These are phyloP conservation scores for Endocalyx cinctus DNA, from an alignment of 2,329 filamentous ascomycete genomes.

Conservation along the genomic window DNA sequence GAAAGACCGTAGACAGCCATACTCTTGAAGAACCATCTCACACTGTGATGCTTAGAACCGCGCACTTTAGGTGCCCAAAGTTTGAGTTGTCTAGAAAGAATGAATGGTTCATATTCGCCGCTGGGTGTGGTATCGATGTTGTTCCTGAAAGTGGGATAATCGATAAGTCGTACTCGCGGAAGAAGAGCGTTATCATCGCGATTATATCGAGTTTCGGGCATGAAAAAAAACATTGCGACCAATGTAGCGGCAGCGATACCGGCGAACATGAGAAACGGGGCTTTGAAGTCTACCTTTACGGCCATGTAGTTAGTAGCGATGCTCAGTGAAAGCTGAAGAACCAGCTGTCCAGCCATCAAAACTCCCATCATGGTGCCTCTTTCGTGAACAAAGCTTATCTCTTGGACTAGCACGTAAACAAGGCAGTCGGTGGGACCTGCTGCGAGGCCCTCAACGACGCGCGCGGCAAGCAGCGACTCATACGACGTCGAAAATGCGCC, in stretches of 20 bases:
- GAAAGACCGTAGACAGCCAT: not conserved
- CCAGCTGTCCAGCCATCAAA: too few species aligned
- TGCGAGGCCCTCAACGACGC: too few species aligned
- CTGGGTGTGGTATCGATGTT: not conserved
- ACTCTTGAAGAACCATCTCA: not conserved
- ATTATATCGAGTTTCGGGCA: not conserved
- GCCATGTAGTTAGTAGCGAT: not conserved
- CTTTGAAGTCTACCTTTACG: not conserved
- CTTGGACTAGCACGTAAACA: too few species aligned
- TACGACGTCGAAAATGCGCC: too few species aligned
- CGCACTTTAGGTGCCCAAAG: not conserved
- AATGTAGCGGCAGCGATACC: not conserved
- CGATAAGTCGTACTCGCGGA: not conserved
- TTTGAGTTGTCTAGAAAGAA: not conserved
- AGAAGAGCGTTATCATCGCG: not conserved
- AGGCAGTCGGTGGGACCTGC: too few species aligned
- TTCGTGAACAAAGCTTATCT: too few species aligned
- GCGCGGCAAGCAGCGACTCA: too few species aligned
- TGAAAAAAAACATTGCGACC: not conserved
- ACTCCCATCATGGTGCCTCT: too few species aligned
- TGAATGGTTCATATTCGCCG: not conserved
- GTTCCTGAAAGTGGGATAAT: not conserved
- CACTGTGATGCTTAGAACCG: not conserved
- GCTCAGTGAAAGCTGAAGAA: not conserved
- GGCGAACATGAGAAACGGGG: not conserved